A percentile compares a stretch with the other conserved stretches of the same genome.
Evolutionary conservation across 2,329 filamentous ascomycete genomes (phyloP).

Genomic region (Stachybotrys chartarum): DNA sequence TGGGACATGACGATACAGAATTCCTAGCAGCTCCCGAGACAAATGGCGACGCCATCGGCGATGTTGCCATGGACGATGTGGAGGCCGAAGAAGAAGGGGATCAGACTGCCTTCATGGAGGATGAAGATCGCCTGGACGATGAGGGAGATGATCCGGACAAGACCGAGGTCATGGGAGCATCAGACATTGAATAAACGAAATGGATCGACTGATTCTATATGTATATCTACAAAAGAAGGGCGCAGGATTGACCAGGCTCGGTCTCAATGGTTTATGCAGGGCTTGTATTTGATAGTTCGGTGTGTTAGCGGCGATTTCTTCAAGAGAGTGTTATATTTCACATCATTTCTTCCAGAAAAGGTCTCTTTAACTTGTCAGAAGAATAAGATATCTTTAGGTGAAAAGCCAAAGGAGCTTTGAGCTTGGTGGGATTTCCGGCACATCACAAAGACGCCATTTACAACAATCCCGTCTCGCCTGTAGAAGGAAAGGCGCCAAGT

Average conservation of each 20-base stretch:
- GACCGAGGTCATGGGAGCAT: constrained; percentile 29
- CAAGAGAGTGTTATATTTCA: neutral
- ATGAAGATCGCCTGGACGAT: constrained; percentile 38
- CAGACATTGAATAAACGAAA: constrained; percentile 23
- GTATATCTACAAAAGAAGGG: neutral
- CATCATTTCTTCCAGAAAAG: no score
- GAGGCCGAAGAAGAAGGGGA: constrained; percentile 37
- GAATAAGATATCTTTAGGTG: no score
- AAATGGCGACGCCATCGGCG: constrained; percentile 29
- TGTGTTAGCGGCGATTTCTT: neutral
- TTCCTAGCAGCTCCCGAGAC: neutral
- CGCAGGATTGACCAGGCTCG: neutral
- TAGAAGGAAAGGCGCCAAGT: neutral
- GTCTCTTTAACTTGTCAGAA: no score
- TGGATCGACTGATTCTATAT: neutral
- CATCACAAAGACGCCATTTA: no score
- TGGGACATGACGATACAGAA: constrained; percentile 16
- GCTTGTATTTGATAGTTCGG: neutral
- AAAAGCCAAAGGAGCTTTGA: no score
- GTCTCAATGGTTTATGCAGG: neutral
- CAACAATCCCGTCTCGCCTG: no score
- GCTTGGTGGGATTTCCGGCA: no score
- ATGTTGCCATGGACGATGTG: constrained; percentile 37
- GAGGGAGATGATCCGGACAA: constrained; percentile 36
- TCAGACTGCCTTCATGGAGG: constrained; percentile 25